Evolutionary conservation across 2,329 filamentous ascomycete genomes (phyloP), one percentile per base, ranked within the genome.

Genomic region (Exophiala calicioides): DNA sequence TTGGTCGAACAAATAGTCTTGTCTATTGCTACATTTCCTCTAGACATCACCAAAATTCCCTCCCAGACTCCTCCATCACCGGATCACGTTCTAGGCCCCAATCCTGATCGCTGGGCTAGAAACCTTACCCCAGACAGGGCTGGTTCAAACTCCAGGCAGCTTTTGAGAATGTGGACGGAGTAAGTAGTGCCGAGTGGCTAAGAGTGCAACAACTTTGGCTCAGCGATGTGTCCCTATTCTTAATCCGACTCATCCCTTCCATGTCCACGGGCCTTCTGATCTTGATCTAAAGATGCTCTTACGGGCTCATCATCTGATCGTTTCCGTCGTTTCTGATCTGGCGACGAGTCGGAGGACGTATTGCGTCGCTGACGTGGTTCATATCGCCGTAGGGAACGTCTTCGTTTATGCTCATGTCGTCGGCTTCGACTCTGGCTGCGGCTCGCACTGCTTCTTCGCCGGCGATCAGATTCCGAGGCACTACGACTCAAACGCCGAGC

Each of bases 321-420:
- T 55, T 63, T 68, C 50, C 64, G 65, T 57, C 66, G 63, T 56
- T 73, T 73, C 32, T 68, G 65, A 60, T 62, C 62, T 44, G 65
- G 67, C n/a, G 62, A 64, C 52, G 69, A 70, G 50, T 64, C 61
- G 34, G 71, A 70, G 53, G 69, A 68, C 44, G 64, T 65, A 51
- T 70, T 72, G 57, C 64, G 68, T 54, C 65, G 62, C 58, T 66
- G 67, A 49, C 68, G 68, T 27, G 70, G 69, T 43, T 67, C 68
- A 64, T 72, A 74, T 65, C 69, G 67, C 57, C 69, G 61, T 47
- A 72, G 58, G 10, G 72, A 75, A 41, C 68, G 68, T 47, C 69
- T 68, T 53, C 71, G 65, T 55, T 70, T 71, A 44, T 62, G 61
- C 33, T 69, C 67, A 53, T 56, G 59, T 51, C 50, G 62, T 44